phyloP scores from a whole-genome alignment of 164 flowering plant genomes.

The Chimonanthus praecox region DNA sequence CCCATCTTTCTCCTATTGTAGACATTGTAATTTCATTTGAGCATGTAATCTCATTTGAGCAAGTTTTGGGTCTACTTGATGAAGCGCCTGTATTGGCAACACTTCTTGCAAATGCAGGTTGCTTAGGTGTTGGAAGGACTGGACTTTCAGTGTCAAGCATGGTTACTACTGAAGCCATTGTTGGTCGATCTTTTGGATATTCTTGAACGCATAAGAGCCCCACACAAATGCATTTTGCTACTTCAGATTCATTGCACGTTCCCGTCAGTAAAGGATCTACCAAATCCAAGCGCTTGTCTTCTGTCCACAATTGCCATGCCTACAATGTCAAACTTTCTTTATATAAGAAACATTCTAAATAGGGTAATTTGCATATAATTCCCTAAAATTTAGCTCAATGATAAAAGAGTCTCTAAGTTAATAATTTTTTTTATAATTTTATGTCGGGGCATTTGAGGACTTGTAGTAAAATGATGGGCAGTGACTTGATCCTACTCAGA shows the following conservation, averaged over 20 bases:
- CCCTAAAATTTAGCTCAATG: too few species aligned
- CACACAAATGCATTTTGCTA: background rate
- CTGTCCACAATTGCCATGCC: background rate
- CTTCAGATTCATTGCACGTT: background rate
- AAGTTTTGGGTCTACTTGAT: background rate
- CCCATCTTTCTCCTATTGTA: too few species aligned
- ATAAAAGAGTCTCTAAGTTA: too few species aligned
- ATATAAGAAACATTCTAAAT: too few species aligned
- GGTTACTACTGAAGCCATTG: background rate
- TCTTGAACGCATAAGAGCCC: background rate
- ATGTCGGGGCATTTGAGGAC: too few species aligned
- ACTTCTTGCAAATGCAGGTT: background rate
- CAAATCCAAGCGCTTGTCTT: background rate
- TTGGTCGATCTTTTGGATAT: conserved; percentile 8
- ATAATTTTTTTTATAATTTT: too few species aligned
- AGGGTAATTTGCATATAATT: too few species aligned
- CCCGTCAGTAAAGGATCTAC: background rate
- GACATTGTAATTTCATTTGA: too few species aligned
- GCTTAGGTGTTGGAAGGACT: background rate
- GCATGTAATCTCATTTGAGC: background rate
- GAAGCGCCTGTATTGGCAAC: background rate
- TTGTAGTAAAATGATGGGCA: too few species aligned
- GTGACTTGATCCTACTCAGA: too few species aligned
- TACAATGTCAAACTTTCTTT: background rate
- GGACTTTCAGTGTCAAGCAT: background rate